Evolutionary conservation across 1,139 yeast species (phyloP).

Genomic region (Yamadazyma spencermartinsiae): DNA sequence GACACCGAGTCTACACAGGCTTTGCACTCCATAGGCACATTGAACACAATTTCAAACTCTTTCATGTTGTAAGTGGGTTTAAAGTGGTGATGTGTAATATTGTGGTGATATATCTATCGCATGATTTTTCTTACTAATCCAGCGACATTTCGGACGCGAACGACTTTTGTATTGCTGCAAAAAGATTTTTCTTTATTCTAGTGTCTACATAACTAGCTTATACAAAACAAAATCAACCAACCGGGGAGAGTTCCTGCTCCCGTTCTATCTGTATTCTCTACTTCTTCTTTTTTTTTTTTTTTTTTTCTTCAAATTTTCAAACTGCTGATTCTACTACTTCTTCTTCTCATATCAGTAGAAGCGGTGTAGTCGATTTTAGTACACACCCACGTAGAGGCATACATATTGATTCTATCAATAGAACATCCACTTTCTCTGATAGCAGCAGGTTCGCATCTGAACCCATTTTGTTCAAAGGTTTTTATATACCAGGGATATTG

Average conservation of each 20-base stretch:
- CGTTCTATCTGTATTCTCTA: background rate
- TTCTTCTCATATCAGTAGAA: constrained; percentile 28
- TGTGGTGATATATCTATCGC: too few relatives aligned
- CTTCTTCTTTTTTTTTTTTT: too few relatives aligned
- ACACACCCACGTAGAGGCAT: constrained; percentile 86
- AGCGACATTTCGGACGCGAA: too few relatives aligned
- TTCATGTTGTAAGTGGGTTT: too few relatives aligned
- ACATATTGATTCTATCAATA: constrained; percentile 83
- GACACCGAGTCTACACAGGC: constrained; percentile 65
- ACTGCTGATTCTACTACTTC: constrained; percentile 46
- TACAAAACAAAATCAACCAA: too few relatives aligned
- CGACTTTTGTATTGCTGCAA: constrained; percentile 2
- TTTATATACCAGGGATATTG: constrained; percentile 74
- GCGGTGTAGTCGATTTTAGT: constrained; percentile 40
- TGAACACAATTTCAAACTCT: constrained; percentile 61
- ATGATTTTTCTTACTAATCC: too few relatives aligned
- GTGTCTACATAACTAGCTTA: background rate
- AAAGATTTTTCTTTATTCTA: too few relatives aligned
- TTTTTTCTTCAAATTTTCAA: constrained; percentile 27
- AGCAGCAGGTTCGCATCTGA: constrained; percentile 67
- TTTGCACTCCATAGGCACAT: constrained; percentile 76
- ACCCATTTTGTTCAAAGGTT: constrained; percentile 67
- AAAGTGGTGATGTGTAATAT: background rate
- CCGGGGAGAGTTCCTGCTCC: background rate
- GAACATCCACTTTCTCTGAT: constrained; percentile 60